Conservation (phyloP, 2,329 filamentous ascomycete genomes). For the Colletotrichum sp. region DNA sequence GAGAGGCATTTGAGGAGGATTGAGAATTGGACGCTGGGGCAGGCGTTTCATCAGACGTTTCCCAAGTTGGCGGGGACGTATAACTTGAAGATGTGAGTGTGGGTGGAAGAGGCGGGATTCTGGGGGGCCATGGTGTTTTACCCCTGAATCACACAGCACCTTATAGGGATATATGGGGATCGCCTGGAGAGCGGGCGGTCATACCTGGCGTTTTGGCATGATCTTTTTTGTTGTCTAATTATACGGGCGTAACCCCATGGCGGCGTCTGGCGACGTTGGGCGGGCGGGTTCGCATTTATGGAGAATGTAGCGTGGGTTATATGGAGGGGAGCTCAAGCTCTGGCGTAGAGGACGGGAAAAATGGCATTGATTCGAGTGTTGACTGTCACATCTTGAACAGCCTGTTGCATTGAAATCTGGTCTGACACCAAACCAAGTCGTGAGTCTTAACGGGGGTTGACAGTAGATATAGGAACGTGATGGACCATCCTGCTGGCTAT, state of each 20-base stretch:
- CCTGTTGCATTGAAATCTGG: fast-evolving
- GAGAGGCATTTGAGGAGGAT: constrained; percentile 77
- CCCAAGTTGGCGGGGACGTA: constrained; percentile 58
- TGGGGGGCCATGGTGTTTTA: background rate
- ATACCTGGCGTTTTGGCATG: background rate
- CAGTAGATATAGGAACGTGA: fast-evolving
- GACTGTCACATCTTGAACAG: background rate
- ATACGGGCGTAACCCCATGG: background rate
- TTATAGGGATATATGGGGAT: background rate
- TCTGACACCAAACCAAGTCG: background rate
- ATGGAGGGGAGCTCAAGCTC: background rate
- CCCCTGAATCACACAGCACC: background rate
- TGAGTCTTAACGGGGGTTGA: background rate
- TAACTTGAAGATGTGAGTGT: constrained; percentile 33
- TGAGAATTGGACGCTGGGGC: constrained; percentile 83
- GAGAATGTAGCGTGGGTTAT: background rate
- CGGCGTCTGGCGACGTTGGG: background rate
- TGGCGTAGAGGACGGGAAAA: background rate
- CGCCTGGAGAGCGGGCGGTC: background rate
- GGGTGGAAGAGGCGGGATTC: background rate
- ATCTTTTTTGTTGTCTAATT: fast-evolving
- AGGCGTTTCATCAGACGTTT: constrained; percentile 69
- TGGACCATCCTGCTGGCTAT: background rate
- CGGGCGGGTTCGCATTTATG: background rate
- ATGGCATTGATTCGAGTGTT: background rate